Base-by-base conservation (phyloP, 2,329 filamentous ascomycete species). In the Diaporthe citriasiana region DNA sequence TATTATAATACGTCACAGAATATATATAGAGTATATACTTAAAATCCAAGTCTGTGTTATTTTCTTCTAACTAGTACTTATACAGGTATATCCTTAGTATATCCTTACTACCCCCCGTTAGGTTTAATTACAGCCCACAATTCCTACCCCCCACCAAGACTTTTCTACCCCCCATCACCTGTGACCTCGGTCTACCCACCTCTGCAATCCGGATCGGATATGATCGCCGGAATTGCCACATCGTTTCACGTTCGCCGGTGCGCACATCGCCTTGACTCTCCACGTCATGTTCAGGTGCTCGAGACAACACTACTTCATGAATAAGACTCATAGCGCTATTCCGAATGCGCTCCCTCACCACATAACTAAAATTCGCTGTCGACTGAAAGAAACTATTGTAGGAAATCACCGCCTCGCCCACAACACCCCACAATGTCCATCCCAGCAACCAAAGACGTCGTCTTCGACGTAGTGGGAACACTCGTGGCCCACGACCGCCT, bases 401-500 rank as follows among this genome's bases (percentile, higher is more conserved):
- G 17, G 12, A n/a, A 19, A 33, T 12, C 27, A 33, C 13, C 51
- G 27, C 22, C 10, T 22, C 27, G 13, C 17, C 10, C 10, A 40
- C 1, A 69, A 19, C 2, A 17, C 9, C 19, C 33, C 63, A 69
- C n/a, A 0, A 75, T 75, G 74, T 68, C 60, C 19, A 73, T 74
- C 45, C 27, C 71, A 4, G 73, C 74, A 22, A 68, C 72, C 59
- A 86, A 86, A 65, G 80, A 87, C 73, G 81, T 78, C 56, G 77
- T 87, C 33, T 87, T 86, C 75, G 85, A 87, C 76, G 83, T 89
- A 4, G 87, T 89, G 59, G 86, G 86, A 55, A 87, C 85, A 7
- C 81, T 82, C 38, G 84, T 87, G 33, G 82, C 81, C 19, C 85
- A 84, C 79, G 81, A 84, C 30, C 80, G 81, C 57, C 83, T 84